Percentiles rank a stretch among this genome's conserved stretches.
Conservation (phyloP, 305 asterid species). For the Caryopteris hybrid region DNA sequence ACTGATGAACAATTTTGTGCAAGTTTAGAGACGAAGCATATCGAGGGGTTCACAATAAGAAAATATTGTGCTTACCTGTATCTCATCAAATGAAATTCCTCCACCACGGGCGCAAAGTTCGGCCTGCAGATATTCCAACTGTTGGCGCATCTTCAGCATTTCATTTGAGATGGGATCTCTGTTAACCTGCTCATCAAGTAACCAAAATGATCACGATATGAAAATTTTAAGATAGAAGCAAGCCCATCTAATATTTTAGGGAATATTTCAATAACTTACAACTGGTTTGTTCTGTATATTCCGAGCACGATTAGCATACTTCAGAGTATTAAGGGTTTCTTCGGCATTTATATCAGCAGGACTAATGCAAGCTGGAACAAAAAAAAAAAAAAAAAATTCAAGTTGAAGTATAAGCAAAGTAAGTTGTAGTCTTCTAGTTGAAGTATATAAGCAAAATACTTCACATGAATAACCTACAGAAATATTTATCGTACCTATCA, state of each 20-base stretch:
- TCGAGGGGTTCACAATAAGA: too few relatives aligned
- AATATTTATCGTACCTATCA: constrained; percentile 67
- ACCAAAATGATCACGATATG: constrained; percentile 16
- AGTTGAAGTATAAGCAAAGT: constrained; percentile 15
- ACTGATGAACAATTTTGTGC: too few relatives aligned
- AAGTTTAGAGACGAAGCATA: too few relatives aligned
- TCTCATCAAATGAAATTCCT: constrained; percentile 43
- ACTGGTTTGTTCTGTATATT: constrained; percentile 97
- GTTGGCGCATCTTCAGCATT: constrained; percentile 99
- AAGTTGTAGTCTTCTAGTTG: background rate
- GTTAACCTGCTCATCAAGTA: constrained; percentile 53
- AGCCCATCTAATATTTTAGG: background rate
- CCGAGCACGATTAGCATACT: constrained; percentile 99
- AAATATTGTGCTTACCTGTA: constrained; percentile 55
- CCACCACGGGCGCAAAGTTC: constrained; percentile 98
- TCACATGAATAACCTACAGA: background rate
- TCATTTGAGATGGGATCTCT: constrained; percentile 94
- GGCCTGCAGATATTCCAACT: constrained; percentile 88
- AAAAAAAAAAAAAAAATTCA: too few relatives aligned
- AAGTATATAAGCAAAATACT: background rate
- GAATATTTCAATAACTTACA: constrained; percentile 40
- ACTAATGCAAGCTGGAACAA: constrained; percentile 84
- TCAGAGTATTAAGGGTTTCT: constrained; percentile 95
- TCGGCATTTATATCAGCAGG: constrained; percentile 99
- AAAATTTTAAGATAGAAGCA: constrained; percentile 12